A percentile compares a stretch with the other conserved stretches of the same genome.
Evolutionary conservation across 2,329 filamentous ascomycete genomes (phyloP).

Genomic region (Cryphonectria japonica): DNA sequence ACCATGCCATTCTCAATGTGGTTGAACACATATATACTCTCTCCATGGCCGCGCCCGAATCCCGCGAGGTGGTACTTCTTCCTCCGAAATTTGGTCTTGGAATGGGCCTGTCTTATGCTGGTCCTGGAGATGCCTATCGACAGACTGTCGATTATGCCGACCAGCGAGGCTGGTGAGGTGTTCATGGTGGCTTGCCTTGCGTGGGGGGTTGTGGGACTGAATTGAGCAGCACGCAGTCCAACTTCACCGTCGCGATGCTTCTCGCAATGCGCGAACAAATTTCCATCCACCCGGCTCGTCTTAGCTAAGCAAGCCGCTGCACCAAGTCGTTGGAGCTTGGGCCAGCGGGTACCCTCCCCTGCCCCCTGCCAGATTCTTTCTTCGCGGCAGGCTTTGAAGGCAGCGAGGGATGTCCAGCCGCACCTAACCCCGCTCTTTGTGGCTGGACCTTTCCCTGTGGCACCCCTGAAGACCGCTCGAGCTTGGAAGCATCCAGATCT

Average conservation of each 20-base stretch:
- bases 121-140: conserved; percentile 45
- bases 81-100: conserved; percentile 27
- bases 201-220: conserved; percentile 41
- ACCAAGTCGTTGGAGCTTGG: conserved; percentile 8
- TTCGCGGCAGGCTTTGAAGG: not conserved
- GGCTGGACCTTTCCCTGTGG: conserved; percentile 13
- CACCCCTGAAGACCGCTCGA: not conserved
- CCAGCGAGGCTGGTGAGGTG: conserved; percentile 39
- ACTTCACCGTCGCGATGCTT: conserved; percentile 31
- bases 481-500: conserved; percentile 22
- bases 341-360: not conserved
- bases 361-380: not conserved
- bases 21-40: conserved; percentile 61
- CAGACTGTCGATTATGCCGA: conserved; percentile 40
- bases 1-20: conserved; percentile 55
- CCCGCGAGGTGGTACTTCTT: conserved; percentile 34
- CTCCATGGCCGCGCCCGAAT: conserved; percentile 51
- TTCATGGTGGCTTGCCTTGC: conserved; percentile 32
- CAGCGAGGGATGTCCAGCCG: not conserved
- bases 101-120: conserved; percentile 45
- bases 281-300: conserved; percentile 13
- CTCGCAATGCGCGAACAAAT: conserved; percentile 26
- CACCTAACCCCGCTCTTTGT: conserved; percentile 13
- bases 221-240: conserved; percentile 11
- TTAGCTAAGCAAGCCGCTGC: conserved; percentile 26